A percentile compares a stretch with the other conserved stretches of the same genome.
phyloP scores from a whole-genome alignment of 108 stramenopile species.

The Heterococcus sp. region DNA sequence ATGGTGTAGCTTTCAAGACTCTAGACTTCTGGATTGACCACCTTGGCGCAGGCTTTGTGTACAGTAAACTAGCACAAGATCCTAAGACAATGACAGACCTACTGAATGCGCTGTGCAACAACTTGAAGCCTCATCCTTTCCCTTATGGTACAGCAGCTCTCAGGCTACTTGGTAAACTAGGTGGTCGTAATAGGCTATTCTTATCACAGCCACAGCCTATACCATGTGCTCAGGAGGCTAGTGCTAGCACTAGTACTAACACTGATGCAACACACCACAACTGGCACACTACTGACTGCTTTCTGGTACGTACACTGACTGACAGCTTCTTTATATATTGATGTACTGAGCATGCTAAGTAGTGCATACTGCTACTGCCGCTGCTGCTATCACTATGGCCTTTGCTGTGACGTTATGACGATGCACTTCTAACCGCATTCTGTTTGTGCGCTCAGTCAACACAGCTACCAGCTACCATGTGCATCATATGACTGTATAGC shows the following conservation, averaged over 20 bases:
- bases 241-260: too few relatives aligned
- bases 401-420: too few relatives aligned
- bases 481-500: too few relatives aligned
- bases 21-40: slow-evolving; percentile 97
- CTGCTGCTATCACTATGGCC: too few relatives aligned
- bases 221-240: too few relatives aligned
- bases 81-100: slow-evolving; percentile 56
- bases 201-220: too few relatives aligned
- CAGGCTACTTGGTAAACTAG: slow-evolving; percentile 81
- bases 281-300: slow-evolving; percentile 31
- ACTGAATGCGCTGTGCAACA: slow-evolving; percentile 73
- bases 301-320: slow-evolving; percentile 8
- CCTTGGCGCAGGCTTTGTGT: slow-evolving; percentile 68
- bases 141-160: slow-evolving; percentile 84
- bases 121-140: slow-evolving; percentile 86
- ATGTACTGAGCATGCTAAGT: neutral
- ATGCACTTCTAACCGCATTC: too few relatives aligned
- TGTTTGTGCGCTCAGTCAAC: too few relatives aligned
- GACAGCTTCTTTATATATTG: too few relatives aligned
- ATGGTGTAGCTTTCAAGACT: slow-evolving; percentile 74
- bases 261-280: too few relatives aligned
- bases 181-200: slow-evolving; percentile 78
- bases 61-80: slow-evolving; percentile 31
- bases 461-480: too few relatives aligned
- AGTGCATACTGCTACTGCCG: too few relatives aligned